Evolutionary conservation across 2,329 filamentous ascomycete genomes (phyloP).

Genomic region (Trichoderma lentiforme): DNA sequence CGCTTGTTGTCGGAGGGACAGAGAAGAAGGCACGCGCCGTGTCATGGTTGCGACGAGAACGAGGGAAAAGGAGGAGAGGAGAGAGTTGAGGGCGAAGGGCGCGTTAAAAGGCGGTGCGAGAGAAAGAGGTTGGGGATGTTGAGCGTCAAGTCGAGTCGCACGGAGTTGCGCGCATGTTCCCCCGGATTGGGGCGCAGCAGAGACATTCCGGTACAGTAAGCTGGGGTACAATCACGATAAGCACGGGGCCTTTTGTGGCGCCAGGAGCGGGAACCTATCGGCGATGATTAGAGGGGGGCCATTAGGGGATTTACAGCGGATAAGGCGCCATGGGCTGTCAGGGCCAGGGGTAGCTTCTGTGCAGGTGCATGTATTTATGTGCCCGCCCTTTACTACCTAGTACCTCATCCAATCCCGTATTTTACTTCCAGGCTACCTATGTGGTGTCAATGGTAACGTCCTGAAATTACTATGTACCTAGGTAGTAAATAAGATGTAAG

Average conservation of each 20-base stretch:
- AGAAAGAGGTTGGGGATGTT: neutral
- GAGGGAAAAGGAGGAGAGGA: neutral
- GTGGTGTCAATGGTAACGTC: no score
- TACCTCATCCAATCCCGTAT: no score
- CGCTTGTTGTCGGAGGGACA: constrained; percentile 45
- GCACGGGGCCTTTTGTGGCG: neutral
- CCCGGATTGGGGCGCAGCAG: neutral
- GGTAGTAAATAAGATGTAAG: no score
- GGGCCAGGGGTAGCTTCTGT: no score
- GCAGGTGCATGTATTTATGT: no score
- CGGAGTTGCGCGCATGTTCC: neutral
- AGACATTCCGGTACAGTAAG: neutral
- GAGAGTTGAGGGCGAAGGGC: neutral
- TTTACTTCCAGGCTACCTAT: no score
- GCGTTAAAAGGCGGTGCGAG: constrained; percentile 4
- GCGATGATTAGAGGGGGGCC: neutral
- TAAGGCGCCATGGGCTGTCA: neutral
- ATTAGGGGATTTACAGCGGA: neutral
- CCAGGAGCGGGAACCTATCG: neutral
- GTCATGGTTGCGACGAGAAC: constrained; percentile 37
- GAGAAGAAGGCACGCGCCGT: constrained; percentile 43
- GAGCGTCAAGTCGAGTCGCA: neutral
- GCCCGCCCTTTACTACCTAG: no score
- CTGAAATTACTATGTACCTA: no score
- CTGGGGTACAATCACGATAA: neutral